Evolutionary conservation across 768 basidiomycete genomes (phyloP).

Genomic region (Calocybe gangraenosa): DNA sequence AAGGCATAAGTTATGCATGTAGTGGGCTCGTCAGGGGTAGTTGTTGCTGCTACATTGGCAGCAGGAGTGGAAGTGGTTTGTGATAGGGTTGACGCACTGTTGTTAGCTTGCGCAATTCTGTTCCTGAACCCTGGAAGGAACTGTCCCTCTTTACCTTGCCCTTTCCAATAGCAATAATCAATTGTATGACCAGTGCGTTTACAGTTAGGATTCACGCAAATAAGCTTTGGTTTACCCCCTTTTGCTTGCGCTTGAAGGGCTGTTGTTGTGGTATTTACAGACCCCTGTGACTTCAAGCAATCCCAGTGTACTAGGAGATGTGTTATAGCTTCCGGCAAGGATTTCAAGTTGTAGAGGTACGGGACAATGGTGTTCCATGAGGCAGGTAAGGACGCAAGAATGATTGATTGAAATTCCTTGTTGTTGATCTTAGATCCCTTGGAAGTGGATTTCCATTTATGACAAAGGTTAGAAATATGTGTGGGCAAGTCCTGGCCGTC

Average conservation of each 20-base stretch:
- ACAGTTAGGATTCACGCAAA: slow-evolving; percentile 9
- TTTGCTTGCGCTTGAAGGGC: neutral
- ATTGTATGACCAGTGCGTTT: slow-evolving; percentile 3
- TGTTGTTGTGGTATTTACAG: too few species aligned
- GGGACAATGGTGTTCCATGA: neutral
- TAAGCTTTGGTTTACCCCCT: neutral
- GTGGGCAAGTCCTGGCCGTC: neutral
- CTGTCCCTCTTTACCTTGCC: slow-evolving; percentile 10
- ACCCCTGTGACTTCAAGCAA: neutral
- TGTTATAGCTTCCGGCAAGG: neutral
- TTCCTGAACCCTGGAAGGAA: too few species aligned
- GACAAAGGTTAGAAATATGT: neutral
- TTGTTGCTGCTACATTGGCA: too few species aligned
- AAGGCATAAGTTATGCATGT: too few species aligned
- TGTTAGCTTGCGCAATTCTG: too few species aligned
- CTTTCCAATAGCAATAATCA: slow-evolving; percentile 8
- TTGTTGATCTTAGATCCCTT: neutral
- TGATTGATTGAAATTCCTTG: neutral
- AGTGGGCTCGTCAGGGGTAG: too few species aligned
- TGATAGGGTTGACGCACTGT: too few species aligned
- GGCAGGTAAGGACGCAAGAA: neutral
- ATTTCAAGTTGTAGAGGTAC: neutral
- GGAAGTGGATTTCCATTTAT: neutral
- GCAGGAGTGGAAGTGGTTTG: too few species aligned
- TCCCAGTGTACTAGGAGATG: neutral